Percentiles rank a stretch among this genome's conserved stretches.
Evolutionary conservation across 306 rosid genomes (phyloP).

Genomic region (Vachellia collinsii): DNA sequence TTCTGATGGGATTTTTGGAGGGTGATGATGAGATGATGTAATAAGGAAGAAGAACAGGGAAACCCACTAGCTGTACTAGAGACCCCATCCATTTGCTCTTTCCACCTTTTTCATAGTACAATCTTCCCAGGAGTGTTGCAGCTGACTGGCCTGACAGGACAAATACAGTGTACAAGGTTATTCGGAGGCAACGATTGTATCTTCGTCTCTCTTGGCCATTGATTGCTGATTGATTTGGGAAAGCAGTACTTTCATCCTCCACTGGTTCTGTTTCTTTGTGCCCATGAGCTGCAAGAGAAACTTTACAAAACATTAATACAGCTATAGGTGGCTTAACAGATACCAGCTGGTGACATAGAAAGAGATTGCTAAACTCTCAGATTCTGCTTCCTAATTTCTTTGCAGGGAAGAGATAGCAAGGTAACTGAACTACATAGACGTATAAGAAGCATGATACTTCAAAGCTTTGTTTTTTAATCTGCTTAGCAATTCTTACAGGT

Average conservation of each 20-base stretch:
- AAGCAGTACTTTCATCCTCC: neutral
- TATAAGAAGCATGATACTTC: neutral
- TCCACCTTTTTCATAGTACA: conserved; percentile 54
- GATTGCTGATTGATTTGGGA: neutral
- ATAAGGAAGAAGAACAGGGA: conserved; percentile 49
- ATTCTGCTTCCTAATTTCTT: neutral
- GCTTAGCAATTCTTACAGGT: neutral
- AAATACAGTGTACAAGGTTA: neutral
- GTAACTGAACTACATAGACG: neutral
- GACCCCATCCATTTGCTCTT: conserved; percentile 54
- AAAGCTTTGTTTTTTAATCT: neutral
- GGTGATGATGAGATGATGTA: conserved; percentile 25
- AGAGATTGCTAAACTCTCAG: neutral
- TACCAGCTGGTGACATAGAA: neutral
- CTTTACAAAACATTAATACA: neutral
- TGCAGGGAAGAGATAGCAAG: neutral
- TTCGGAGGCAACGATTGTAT: conserved; percentile 1
- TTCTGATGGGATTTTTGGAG: neutral
- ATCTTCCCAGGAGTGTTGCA: conserved; percentile 49
- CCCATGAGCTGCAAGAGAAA: conserved; percentile 5
- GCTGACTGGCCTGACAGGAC: conserved; percentile 38
- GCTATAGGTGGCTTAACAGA: conserved; percentile 4
- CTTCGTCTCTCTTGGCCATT: neutral
- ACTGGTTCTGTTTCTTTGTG: neutral
- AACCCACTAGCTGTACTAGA: conserved; percentile 43